Evolutionary conservation across 306 rosid species (phyloP), one percentile per base, ranked within the genome.

Genomic region (Medicago lupulina): DNA sequence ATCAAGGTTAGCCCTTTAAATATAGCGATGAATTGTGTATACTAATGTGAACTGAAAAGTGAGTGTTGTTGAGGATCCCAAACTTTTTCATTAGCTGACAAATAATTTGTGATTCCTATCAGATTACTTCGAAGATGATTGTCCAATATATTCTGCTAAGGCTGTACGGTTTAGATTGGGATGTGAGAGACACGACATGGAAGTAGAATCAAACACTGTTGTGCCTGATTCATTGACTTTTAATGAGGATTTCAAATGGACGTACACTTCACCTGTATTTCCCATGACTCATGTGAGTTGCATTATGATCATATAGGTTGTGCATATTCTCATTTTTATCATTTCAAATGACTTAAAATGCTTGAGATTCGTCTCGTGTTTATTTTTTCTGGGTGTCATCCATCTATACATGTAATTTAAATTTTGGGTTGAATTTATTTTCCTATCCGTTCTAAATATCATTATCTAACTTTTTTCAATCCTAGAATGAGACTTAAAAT

Each of bases 121-220:
- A 91, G 93, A 87, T 54, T 91, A 74, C 75, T 87, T 88, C 82
- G 90, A 90, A 83, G 7, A 41, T 13, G 90, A 86, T 58, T 23
- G 25, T 43, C 96, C 91, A 23, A 81, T 87, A 67, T 88, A 85
- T 81, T 86, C 96, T 8, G 69, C 91, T n/a, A 77, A 64, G 72
- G 88, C 91, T 40, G 83, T 90, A 72, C 89, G 90, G 60, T 87
- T 90, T 67, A 80, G 81, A 82, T 62, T 85, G 78, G 96, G 96
- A 31, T 73, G 83, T 79, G 53, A 28, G 21, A 79, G 71, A 68
- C 28, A 17, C 38, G 62, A 44, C 55, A 62, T 58, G 51, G 75
- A 74, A 4, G 38, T 72, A 13, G 67, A 74, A 5, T 11, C 63
- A 23, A 23, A 11, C 11, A 14, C 18, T 61, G 47, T 5, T 67